Evolutionary conservation across 495 filamentous ascomycete species (phyloP).

Genomic region (Lasiosphaeria ovina): DNA sequence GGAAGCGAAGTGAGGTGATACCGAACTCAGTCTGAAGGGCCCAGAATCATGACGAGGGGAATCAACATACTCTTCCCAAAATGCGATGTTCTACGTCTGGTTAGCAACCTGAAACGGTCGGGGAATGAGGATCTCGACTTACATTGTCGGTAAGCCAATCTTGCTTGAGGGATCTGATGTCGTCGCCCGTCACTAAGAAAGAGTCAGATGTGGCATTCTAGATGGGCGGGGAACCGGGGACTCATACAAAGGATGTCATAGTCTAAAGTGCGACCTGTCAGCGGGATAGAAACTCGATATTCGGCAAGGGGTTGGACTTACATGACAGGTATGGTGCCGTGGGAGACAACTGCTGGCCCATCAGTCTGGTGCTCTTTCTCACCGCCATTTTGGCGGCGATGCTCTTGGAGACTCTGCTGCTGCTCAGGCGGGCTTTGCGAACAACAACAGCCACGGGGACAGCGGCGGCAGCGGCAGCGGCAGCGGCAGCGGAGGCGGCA

Average conservation of each 20-base stretch:
- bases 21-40: background rate
- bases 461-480: too few species aligned
- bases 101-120: conserved; percentile 17
- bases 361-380: conserved; percentile 10
- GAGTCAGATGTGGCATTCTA: conserved; percentile 15
- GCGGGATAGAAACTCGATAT: background rate
- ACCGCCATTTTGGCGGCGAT: background rate
- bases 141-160: conserved; percentile 99
- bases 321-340: conserved; percentile 43
- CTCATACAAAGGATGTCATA: conserved; percentile 45
- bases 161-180: conserved; percentile 80
- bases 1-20: too few species aligned
- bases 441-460: too few species aligned
- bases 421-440: too few species aligned
- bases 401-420: background rate
- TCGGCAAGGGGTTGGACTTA: conserved; percentile 24
- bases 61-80: conserved; percentile 88
- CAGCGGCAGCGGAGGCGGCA: too few species aligned
- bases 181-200: conserved; percentile 56
- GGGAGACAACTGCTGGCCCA: conserved; percentile 29
- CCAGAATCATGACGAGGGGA: background rate
- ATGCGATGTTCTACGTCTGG: conserved; percentile 70
- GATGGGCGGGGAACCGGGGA: background rate
- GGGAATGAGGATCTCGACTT: conserved; percentile 31
- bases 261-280: conserved; percentile 25